These are phyloP conservation scores for Deinandra increscens DNA, from an alignment of 129 eudicot species.

Conservation along the genomic window DNA sequence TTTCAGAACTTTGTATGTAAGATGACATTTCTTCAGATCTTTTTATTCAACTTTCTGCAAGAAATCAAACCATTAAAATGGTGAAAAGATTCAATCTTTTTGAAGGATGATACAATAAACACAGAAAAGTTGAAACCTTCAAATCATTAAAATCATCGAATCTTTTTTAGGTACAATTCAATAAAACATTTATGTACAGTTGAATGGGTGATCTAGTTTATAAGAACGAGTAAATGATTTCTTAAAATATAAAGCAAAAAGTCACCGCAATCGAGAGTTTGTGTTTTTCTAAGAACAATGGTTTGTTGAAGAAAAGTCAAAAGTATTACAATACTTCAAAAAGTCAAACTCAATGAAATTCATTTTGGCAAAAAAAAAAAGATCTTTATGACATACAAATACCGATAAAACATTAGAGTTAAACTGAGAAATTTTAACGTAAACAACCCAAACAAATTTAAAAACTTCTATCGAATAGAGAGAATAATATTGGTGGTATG, in stretches of 20 bases:
- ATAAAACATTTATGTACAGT: neutral
- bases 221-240: too few relatives aligned
- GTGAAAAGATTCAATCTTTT: neutral
- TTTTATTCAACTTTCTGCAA: slow-evolving; percentile 30
- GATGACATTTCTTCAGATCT: slow-evolving; percentile 49
- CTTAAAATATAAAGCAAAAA: neutral
- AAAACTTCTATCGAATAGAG: too few relatives aligned
- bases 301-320: slow-evolving; percentile 10
- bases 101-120: neutral
- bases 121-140: neutral
- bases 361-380: slow-evolving; percentile 5
- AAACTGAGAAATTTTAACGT: too few relatives aligned
- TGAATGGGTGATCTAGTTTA: neutral
- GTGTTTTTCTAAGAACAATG: neutral
- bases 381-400: slow-evolving; percentile 8
- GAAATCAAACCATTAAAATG: slow-evolving; percentile 10
- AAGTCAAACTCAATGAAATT: neutral
- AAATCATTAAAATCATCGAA: neutral
- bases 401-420: too few relatives aligned
- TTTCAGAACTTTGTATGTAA: slow-evolving; percentile 51
- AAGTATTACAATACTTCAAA: neutral
- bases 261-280: neutral
- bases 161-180: slow-evolving; percentile 4
- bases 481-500: too few relatives aligned
- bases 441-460: too few relatives aligned